Percentiles rank a stretch among this genome's conserved stretches.
Conservation (phyloP, 306 rosid species). For the Malus orientalis region DNA sequence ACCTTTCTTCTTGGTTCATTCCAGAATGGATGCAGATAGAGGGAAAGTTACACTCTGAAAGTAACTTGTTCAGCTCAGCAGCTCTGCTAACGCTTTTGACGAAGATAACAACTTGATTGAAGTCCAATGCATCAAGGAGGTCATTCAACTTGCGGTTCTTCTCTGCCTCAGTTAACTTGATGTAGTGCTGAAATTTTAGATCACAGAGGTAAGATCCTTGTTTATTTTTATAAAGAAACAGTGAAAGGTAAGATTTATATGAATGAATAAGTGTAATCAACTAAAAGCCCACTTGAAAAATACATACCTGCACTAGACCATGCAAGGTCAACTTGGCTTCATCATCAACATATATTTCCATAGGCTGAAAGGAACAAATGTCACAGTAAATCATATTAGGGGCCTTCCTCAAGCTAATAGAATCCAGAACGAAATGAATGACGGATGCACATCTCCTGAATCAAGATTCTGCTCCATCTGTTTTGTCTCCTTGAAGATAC, state of each 20-base stretch:
- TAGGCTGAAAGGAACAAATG: conserved; percentile 99
- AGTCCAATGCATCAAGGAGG: conserved; percentile 95
- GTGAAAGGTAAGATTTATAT: conserved; percentile 13
- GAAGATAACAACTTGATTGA: conserved; percentile 93
- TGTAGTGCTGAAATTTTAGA: conserved; percentile 76
- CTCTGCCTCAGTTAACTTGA: conserved; percentile 90
- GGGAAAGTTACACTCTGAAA: conserved; percentile 94
- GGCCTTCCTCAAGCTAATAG: conserved; percentile 76
- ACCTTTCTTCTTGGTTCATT: conserved; percentile 99
- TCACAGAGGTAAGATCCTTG: conserved; percentile 7
- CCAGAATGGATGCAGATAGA: conserved; percentile 98
- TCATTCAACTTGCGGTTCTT: conserved; percentile 95
- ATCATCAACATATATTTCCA: conserved; percentile 99
- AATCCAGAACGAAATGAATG: conserved; percentile 89
- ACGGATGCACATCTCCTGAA: conserved; percentile 74
- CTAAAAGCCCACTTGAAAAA: background rate
- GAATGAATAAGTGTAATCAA: background rate
- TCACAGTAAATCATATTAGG: conserved; percentile 85
- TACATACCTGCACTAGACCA: conserved; percentile 87
- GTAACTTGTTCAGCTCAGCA: conserved; percentile 93
- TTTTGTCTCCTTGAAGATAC: conserved; percentile 61
- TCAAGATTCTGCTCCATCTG: conserved; percentile 61
- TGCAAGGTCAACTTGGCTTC: conserved; percentile 98
- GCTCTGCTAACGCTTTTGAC: conserved; percentile 97
- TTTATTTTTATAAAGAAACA: no score